Evolutionary conservation across 139 green algal genomes (phyloP), one percentile per base, ranked within the genome.

Genomic region (Trebouxia sp.): DNA sequence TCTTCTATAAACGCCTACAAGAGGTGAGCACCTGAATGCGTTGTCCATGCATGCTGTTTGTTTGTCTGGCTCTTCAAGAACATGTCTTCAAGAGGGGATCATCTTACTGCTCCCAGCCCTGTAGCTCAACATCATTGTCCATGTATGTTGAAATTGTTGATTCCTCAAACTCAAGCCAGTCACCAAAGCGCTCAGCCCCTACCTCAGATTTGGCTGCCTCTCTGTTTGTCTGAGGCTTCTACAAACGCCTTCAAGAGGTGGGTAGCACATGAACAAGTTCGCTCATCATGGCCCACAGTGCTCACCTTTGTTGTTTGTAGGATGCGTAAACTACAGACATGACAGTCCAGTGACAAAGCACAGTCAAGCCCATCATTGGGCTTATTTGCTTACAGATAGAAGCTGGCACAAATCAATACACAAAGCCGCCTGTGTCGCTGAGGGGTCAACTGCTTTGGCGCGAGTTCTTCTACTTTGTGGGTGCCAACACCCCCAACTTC

Each of bases 371-470:
- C n/a, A n/a, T n/a, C n/a, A n/a, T n/a, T n/a, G n/a, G n/a, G n/a
- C n/a, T n/a, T n/a, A n/a, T n/a, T n/a, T n/a, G n/a, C n/a, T n/a
- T n/a, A n/a, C 82, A 85, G 82, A 82, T 85, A 39, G 56, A 82
- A 6, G 75, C 84, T 55, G 56, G 65, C 26, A 87, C 86, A 55
- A 89, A 86, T 28, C 88, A 91, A 66, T 89, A 96, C 84, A 89
- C 85, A 0, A 85, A 94, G 83, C 95, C 95, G 24, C 95, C 95
- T 6, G 88, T 95, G 74, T 96, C 90, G 1, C 81, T 98, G 62
- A 75, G 86, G 4, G 93, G 91, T 6, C 94, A 97, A 86, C 87
- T 97, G 79, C 85, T 96, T 75, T 97, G 94, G 94, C 81, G 88
- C 3, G 88, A 92, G 75, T 93, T 91, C 69, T 91, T 88, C 84